Evolutionary conservation across 257 asterid species (phyloP).

Genomic region (Handroanthus guayacan): DNA sequence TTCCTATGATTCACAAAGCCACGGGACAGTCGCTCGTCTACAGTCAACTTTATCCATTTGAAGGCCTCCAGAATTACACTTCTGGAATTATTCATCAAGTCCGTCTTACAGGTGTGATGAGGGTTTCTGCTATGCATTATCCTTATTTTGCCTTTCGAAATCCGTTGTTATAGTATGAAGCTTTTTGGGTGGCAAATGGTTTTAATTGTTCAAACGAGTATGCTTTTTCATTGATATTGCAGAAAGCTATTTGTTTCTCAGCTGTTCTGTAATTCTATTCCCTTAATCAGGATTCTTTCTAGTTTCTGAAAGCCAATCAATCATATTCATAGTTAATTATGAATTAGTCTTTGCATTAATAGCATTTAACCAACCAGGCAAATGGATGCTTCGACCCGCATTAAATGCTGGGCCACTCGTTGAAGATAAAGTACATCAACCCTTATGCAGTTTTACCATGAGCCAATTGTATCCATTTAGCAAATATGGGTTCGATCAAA

Average conservation of each 20-base stretch:
- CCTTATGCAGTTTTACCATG: conserved; percentile 11
- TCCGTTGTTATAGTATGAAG: neutral
- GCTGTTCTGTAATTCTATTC: neutral
- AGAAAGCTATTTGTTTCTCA: too few species aligned
- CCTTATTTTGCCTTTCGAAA: conserved; percentile 13
- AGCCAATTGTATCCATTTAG: conserved; percentile 20
- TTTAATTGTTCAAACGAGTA: too few species aligned
- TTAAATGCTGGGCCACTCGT: too few species aligned
- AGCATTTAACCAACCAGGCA: too few species aligned
- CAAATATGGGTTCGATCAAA: neutral
- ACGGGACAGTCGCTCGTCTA: conserved; percentile 74
- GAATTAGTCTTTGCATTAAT: too few species aligned
- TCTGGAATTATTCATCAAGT: conserved; percentile 96
- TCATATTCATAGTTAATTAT: neutral
- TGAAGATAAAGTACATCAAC: too few species aligned
- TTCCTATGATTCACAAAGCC: conserved; percentile 53
- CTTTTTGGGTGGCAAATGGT: neutral
- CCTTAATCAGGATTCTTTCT: neutral
- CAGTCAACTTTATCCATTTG: conserved; percentile 78
- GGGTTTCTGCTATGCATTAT: neutral
- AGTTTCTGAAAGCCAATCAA: neutral
- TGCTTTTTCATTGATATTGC: too few species aligned
- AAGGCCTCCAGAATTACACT: conserved; percentile 86
- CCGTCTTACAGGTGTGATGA: conserved; percentile 71
- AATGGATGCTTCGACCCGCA: too few species aligned